phyloP scores from a whole-genome alignment of 75 land plant species.

The Pinus albicaulis region DNA sequence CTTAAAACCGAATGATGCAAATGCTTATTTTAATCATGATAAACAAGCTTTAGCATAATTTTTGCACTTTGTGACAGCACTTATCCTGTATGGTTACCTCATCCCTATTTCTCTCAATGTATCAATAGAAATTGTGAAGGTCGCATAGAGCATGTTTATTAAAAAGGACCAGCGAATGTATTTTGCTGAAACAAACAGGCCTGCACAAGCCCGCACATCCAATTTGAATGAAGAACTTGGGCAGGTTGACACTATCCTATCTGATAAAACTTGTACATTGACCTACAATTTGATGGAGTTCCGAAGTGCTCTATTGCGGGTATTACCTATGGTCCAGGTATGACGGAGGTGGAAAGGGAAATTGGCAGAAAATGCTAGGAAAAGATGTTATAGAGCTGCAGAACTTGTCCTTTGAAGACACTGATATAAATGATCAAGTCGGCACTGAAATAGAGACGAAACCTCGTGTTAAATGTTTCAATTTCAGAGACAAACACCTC shows the following conservation, averaged over 20 bases:
- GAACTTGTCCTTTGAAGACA: conserved; percentile 14
- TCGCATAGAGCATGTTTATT: conserved; percentile 53
- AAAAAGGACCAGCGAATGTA: conserved; percentile 56
- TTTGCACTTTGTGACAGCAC: conserved; percentile 45
- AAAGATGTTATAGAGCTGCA: background rate
- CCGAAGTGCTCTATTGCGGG: conserved; percentile 89
- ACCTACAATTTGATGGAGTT: conserved; percentile 95
- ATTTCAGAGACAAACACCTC: conserved; percentile 50
- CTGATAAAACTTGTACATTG: conserved; percentile 89
- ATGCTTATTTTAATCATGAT: conserved; percentile 29
- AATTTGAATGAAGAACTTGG: conserved; percentile 77
- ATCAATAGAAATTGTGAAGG: conserved; percentile 48
- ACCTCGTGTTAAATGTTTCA: conserved; percentile 52
- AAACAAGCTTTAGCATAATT: conserved; percentile 36
- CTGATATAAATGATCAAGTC: conserved; percentile 18
- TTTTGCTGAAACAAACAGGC: conserved; percentile 51
- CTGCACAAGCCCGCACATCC: conserved; percentile 74
- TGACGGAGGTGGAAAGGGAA: conserved; percentile 69
- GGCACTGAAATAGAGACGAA: conserved; percentile 4
- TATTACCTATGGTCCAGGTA: conserved; percentile 62
- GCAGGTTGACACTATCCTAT: conserved; percentile 75
- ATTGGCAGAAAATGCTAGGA: conserved; percentile 34
- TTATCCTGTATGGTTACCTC: conserved; percentile 44
- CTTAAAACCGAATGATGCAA: conserved; percentile 33
- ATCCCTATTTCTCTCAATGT: conserved; percentile 52